Conservation (phyloP, 2,329 filamentous ascomycete species). For the Emergomyces pasteurianus region DNA sequence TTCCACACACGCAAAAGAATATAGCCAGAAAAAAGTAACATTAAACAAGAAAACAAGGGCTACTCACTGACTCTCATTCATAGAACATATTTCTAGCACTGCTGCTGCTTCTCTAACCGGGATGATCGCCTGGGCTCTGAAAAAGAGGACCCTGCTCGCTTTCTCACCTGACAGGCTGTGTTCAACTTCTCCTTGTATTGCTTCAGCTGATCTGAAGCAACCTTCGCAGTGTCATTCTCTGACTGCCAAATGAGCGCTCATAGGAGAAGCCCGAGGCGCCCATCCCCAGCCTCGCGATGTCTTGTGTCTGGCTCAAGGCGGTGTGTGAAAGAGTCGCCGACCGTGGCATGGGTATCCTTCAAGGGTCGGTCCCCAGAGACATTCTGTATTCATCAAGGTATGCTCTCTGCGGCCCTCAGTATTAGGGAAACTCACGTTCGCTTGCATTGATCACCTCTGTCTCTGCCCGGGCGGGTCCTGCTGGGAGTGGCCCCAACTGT, state of each 20-base stretch:
- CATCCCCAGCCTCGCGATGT: not conserved
- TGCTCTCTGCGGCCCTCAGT: not conserved
- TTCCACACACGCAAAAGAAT: too few relatives aligned
- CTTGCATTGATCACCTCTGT: not conserved
- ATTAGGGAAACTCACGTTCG: not conserved
- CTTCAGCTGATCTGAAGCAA: not conserved
- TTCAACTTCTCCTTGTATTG: not conserved
- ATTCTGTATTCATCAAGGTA: not conserved
- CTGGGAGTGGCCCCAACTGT: not conserved
- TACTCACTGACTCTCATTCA: not conserved
- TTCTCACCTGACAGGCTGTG: not conserved
- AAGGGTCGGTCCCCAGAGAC: not conserved
- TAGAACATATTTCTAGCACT: not conserved
- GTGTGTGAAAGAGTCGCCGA: not conserved
- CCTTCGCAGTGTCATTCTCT: not conserved
- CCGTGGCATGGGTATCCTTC: not conserved
- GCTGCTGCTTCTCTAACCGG: too few relatives aligned
- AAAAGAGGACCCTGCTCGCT: not conserved
- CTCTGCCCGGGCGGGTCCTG: not conserved
- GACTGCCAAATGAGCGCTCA: not conserved
- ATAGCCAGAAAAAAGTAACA: too few relatives aligned
- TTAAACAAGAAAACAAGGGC: not conserved
- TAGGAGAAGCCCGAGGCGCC: not conserved
- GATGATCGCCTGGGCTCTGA: not conserved
- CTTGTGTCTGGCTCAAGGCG: not conserved